Evolutionary conservation across 345 rosid species (phyloP), one percentile per base, ranked within the genome.

Genomic region (Turritis glabra): DNA sequence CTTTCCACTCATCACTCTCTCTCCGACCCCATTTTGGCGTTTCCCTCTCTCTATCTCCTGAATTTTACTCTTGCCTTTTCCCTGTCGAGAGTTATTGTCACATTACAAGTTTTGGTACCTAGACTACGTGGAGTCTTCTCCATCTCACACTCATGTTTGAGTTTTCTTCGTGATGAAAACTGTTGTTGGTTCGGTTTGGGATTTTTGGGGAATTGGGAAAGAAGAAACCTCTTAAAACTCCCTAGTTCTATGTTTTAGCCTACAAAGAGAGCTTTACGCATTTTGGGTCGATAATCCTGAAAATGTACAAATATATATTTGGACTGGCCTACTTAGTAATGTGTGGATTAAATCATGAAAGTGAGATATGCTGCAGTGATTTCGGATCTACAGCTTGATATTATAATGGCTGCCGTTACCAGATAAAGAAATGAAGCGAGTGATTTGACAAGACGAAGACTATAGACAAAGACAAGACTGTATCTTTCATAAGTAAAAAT

Each of bases 381-480:
- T 21, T 11, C 3, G 60, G 48, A 70, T 63, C 44, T 62, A 77
- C 67, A 64, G 44, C 76, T 64, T 64, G 66, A 63, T 47, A 53
- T 68, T 62, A 75, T 70, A 63, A 55, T 55, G 65, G 75, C 71
- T 70, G 71, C 71, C 63, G 60, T 77, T 71, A 72, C 72, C 8
- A 63, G 71, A 53, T 47, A 48, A 52, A 72, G 64, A 44, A 71
- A 67, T 58, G 71, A 58, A 76, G 19, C 14, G 53, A 63, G 67
- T 71, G 80, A 77, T 71, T 46, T 71, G 80, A 77, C 80, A 40
- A 19, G 58, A 77, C 76, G 60, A 52, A 21, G 44, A 35, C 64
- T 11, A 33, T 3, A 46, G 80, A 69, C 59, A 69, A 55, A 64
- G 71, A 77, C 76, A 77, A 54, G 76, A 70, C 66, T 63, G 5